Evolutionary conservation across 345 rosid genomes (phyloP).

Genomic region (Acer negundo): DNA sequence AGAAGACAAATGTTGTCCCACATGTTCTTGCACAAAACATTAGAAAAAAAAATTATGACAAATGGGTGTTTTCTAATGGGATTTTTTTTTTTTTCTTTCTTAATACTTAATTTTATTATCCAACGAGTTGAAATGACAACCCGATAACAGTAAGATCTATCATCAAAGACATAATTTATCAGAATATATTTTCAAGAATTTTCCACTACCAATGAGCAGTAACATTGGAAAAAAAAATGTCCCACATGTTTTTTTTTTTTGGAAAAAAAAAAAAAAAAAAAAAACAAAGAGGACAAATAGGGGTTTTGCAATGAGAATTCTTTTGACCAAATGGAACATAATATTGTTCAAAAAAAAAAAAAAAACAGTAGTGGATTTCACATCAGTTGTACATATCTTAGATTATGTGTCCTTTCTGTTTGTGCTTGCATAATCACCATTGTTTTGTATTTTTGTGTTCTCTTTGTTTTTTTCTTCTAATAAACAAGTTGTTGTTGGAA

Average conservation of each 20-base stretch:
- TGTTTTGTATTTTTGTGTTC: neutral
- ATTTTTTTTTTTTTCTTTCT: too few relatives aligned
- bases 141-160: too few relatives aligned
- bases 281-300: neutral
- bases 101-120: neutral
- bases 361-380: constrained; percentile 7
- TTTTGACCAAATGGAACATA: neutral
- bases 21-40: neutral
- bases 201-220: neutral
- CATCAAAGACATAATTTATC: neutral
- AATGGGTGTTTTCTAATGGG: neutral
- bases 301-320: neutral
- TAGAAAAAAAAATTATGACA: too few relatives aligned
- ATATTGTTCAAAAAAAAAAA: neutral
- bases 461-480: neutral
- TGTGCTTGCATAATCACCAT: neutral
- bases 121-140: neutral
- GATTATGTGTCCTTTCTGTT: neutral
- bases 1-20: neutral
- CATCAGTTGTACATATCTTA: constrained; percentile 11
- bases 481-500: neutral
- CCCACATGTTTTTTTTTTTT: neutral
- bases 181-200: neutral
- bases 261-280: neutral
- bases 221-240: neutral